phyloP scores from a whole-genome alignment of 2,329 filamentous ascomycete genomes.

The Verticillium albo-atrum region DNA sequence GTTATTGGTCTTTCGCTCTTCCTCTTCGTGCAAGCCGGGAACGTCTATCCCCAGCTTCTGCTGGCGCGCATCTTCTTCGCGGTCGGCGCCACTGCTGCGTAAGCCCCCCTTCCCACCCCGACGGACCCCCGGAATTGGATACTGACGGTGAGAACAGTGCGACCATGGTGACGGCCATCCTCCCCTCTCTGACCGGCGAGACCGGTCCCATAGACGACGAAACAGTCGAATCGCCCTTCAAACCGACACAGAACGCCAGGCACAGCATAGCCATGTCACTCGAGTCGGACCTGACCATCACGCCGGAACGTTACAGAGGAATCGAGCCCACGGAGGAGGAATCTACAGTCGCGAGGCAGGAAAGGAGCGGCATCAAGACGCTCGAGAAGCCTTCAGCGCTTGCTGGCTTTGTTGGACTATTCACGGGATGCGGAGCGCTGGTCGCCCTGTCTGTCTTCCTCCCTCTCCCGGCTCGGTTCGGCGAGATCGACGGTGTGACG shows the following conservation, averaged over 20 bases:
- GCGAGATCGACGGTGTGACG: conserved; percentile 64
- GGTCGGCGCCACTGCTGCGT: conserved; percentile 85
- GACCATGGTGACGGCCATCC: conserved; percentile 95
- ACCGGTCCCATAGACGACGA: conserved; percentile 17
- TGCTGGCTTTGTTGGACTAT: conserved; percentile 86
- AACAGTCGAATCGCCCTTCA: conserved; percentile 19
- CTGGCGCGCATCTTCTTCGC: conserved; percentile 85
- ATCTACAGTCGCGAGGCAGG: conserved; percentile 7
- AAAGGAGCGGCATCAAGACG: conserved; percentile 14
- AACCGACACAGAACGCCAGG: conserved; percentile 37
- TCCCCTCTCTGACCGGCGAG: conserved; percentile 66
- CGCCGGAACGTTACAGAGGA: conserved; percentile 54
- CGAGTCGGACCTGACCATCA: conserved; percentile 72
- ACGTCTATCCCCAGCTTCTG: conserved; percentile 85
- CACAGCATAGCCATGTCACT: conserved; percentile 63
- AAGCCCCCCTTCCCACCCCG: conserved; percentile 22
- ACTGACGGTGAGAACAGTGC: conserved; percentile 37
- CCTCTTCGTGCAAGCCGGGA: conserved; percentile 77
- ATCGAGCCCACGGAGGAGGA: conserved; percentile 10
- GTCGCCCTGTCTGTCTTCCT: conserved; percentile 79
- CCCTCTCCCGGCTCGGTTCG: conserved; percentile 78
- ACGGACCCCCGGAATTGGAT: background rate
- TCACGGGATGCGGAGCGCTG: conserved; percentile 87
- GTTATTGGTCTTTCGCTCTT: conserved; percentile 75
- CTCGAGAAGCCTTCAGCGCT: conserved; percentile 50